Evolutionary conservation across 2,329 filamentous ascomycete species (phyloP), one percentile per base, ranked within the genome.

Genomic region (Xylaria sp.): DNA sequence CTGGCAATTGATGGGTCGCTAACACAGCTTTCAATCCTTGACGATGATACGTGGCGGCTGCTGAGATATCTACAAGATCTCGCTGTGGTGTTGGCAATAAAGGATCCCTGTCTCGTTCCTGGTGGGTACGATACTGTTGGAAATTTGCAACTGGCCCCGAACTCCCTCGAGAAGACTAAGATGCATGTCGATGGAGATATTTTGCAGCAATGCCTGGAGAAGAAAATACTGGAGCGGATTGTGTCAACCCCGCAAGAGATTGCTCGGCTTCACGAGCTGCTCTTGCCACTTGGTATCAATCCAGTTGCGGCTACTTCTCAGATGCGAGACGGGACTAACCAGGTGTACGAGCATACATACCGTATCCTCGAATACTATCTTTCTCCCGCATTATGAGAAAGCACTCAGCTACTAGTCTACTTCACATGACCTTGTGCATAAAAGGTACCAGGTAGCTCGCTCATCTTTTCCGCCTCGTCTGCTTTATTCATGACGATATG

Each of bases 11-110:
- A 93, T 74, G 93, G 93, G 1, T 88, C 90, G 0, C 74, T 94
- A 28, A 87, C 88, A 69, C 87, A 91, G 64, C 91, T 97, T 73
- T 86, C 86, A 0, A 80, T 94, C 15, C 80, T 98, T 0, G 81
- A 84, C 10, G 74, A 85, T 20, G 79, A 86, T 2, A 85, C 90
- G 8, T 92, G 91, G 87, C 84, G 85, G 7, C 82, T 97, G 4
- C 83, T 98, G 5, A 85, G 86, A 65, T 89, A 95, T 70, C 76
- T 97, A 1, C 90, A 97, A 75, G 90, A 91, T 66, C 77, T 97
- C 56, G 89, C 87, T 32, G 78, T 84, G 55, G 77, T 79, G 28
- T 85, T 84, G 55, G 77, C 79, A 30, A 85, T 84, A 30, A 74
- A 78, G 7, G 71, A 76, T 3, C 78, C 89, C 13, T 88, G 83